phyloP scores from a whole-genome alignment of 2,329 filamentous ascomycete genomes.

The Verticillium tricorpus region DNA sequence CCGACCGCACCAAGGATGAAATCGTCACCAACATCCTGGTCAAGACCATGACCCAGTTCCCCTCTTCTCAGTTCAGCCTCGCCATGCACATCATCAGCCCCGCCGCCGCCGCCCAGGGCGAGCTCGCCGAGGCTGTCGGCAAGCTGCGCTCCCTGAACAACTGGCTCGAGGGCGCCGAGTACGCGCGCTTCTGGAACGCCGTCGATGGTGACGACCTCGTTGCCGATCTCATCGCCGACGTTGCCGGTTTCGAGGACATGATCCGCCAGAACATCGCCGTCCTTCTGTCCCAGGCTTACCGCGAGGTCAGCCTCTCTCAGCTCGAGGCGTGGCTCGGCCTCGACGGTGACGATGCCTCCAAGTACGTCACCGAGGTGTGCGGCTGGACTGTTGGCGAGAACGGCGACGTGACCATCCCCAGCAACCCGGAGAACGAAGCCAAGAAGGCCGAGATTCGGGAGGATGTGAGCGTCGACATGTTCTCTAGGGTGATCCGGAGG shows the following conservation, averaged over 20 bases:
- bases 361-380: conserved; percentile 80
- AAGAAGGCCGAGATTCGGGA: conserved; percentile 94
- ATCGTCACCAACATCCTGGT: conserved; percentile 98
- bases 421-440: conserved; percentile 96
- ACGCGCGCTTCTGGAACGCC: conserved; percentile 87
- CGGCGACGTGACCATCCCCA: conserved; percentile 67
- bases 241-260: conserved; percentile 90
- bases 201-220: conserved; percentile 93
- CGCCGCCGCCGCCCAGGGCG: conserved; percentile 59
- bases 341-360: conserved; percentile 61
- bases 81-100: conserved; percentile 90
- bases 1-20: conserved; percentile 93
- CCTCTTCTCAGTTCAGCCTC: conserved; percentile 90
- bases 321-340: conserved; percentile 75
- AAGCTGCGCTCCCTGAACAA: conserved; percentile 82
- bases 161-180: conserved; percentile 85
- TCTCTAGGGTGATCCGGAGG: conserved; percentile 72
- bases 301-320: conserved; percentile 63
- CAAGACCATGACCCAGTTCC: conserved; percentile 96
- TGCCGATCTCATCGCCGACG: conserved; percentile 91
- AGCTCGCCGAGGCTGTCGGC: conserved; percentile 84
- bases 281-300: conserved; percentile 76
- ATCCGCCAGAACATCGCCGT: conserved; percentile 86
- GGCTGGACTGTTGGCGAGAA: conserved; percentile 76
- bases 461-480: conserved; percentile 88